These are phyloP conservation scores for Capsaspora owczarzaki DNA, from an alignment of 78 protist genomes.

Conservation along the genomic window DNA sequence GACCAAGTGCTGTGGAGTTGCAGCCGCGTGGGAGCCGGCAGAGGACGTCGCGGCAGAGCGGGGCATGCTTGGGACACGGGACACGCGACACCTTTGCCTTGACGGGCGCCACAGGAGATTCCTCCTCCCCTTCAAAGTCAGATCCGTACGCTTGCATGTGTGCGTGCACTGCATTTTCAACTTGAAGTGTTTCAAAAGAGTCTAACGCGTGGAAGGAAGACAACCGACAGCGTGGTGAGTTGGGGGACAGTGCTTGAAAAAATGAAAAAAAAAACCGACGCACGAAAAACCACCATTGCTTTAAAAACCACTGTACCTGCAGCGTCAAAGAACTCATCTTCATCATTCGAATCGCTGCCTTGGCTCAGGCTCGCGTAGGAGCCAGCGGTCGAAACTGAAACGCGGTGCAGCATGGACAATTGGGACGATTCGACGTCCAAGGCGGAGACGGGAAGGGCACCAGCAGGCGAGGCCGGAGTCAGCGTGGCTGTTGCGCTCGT, in stretches of 20 bases:
- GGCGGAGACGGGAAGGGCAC: not conserved
- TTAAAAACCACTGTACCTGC: not conserved
- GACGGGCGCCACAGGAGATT: no score
- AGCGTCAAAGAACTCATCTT: slow-evolving; percentile 11
- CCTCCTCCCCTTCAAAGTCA: no score
- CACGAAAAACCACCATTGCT: not conserved
- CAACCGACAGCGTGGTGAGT: not conserved
- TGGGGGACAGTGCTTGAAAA: not conserved
- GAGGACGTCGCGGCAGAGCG: no score
- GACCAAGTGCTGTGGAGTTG: not conserved
- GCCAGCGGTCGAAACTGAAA: not conserved
- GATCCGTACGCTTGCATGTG: no score
- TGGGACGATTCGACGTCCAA: not conserved
- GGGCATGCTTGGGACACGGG: no score
- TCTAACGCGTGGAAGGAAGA: not conserved
- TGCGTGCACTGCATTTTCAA: no score
- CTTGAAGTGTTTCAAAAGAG: not conserved
- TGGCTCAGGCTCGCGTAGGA: not conserved
- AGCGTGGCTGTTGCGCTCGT: not conserved
- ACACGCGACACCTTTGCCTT: no score
- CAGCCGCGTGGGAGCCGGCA: not conserved
- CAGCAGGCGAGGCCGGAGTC: not conserved
- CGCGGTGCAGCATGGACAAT: not conserved
- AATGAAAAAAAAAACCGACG: not conserved
- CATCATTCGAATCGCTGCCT: not conserved